Evolutionary conservation across 2,329 filamentous ascomycete species (phyloP).

Genomic region (Fusarium sp.): DNA sequence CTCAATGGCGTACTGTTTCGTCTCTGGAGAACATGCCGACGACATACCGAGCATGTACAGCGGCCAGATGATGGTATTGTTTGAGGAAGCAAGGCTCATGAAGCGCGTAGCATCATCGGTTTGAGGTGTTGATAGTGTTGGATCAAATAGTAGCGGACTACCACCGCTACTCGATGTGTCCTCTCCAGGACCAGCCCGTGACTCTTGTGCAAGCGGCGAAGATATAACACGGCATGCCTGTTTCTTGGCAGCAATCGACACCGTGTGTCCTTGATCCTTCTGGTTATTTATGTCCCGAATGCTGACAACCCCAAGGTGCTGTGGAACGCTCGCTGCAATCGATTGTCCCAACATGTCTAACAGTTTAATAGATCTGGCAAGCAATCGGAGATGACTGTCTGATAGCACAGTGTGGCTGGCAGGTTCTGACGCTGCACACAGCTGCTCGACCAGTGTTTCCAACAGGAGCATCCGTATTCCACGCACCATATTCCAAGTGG

Average conservation of each 20-base stretch:
- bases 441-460: conserved; percentile 61
- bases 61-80: conserved; percentile 65
- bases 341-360: conserved; percentile 58
- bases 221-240: conserved; percentile 51
- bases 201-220: conserved; percentile 31
- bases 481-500: conserved; percentile 63
- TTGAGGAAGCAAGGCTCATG: conserved; percentile 63
- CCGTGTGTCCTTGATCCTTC: conserved; percentile 29
- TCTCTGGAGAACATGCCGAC: conserved; percentile 58
- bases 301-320: conserved; percentile 64
- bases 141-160: conserved; percentile 57
- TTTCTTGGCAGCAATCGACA: conserved; percentile 50
- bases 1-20: conserved; percentile 60
- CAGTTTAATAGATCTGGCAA: conserved; percentile 55
- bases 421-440: conserved; percentile 48
- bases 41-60: conserved; percentile 64
- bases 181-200: conserved; percentile 39
- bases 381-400: conserved; percentile 52
- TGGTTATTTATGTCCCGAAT: conserved; percentile 53
- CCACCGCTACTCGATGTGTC: conserved; percentile 22
- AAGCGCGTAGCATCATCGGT: conserved; percentile 59
- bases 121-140: conserved; percentile 53
- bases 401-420: conserved; percentile 46
- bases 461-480: conserved; percentile 62
- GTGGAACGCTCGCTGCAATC: conserved; percentile 62